Conservation (phyloP, 2,329 filamentous ascomycete species). For the Grosmannia clavigera region DNA sequence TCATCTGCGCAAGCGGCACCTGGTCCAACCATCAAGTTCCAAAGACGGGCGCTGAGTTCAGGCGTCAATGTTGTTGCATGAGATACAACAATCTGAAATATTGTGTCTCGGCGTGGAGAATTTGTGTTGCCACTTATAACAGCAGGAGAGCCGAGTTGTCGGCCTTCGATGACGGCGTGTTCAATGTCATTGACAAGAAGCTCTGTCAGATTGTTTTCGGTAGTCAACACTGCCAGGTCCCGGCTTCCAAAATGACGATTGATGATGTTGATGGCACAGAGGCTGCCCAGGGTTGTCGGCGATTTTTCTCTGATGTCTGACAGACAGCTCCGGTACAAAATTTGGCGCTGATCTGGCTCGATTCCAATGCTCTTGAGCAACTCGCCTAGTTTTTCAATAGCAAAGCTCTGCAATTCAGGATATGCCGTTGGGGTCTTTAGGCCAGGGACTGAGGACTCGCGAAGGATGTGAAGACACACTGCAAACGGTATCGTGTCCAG, state of each 20-base stretch:
- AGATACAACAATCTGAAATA: slow-evolving; percentile 41
- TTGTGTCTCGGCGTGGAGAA: slow-evolving; percentile 43
- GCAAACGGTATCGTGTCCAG: slow-evolving; percentile 32
- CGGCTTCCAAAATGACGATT: slow-evolving; percentile 30
- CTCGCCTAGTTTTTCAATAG: slow-evolving; percentile 45
- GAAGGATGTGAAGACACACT: slow-evolving; percentile 54
- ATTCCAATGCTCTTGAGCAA: slow-evolving; percentile 45
- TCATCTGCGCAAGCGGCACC: slow-evolving; percentile 46
- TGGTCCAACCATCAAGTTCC: slow-evolving; percentile 60
- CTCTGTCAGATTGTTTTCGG: slow-evolving; percentile 47
- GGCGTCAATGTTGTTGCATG: slow-evolving; percentile 47
- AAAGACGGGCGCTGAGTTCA: slow-evolving; percentile 52
- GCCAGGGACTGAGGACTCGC: slow-evolving; percentile 52
- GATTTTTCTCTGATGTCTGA: slow-evolving; percentile 53
- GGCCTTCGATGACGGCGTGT: slow-evolving; percentile 33
- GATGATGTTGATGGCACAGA: slow-evolving; percentile 48
- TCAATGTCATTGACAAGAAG: slow-evolving; percentile 55
- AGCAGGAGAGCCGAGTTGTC: slow-evolving; percentile 26
- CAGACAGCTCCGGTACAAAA: slow-evolving; percentile 56
- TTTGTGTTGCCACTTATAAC: slow-evolving; percentile 37
- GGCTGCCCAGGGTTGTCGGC: slow-evolving; percentile 56
- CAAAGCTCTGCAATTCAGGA: slow-evolving; percentile 51
- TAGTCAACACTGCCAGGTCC: slow-evolving; percentile 45
- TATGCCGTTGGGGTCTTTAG: slow-evolving; percentile 42
- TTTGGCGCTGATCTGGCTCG: slow-evolving; percentile 39